Evolutionary conservation across 345 rosid genomes (phyloP), one percentile per base, ranked within the genome.

Genomic region (Limnanthes douglasii): DNA sequence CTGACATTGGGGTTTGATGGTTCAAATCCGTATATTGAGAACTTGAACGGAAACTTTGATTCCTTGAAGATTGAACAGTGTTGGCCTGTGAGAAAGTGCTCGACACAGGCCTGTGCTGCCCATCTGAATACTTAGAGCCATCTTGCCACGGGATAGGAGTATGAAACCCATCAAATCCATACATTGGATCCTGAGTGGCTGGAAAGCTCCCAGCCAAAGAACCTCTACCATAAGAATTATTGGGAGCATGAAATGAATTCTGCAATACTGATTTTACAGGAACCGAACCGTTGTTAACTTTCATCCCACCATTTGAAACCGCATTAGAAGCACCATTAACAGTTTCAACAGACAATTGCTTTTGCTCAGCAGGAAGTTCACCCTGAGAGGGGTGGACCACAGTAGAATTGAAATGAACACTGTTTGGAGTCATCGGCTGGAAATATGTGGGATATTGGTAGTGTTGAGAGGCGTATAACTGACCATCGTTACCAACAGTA

Each of bases 381-480:
- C 47, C 68, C 16, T 70, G 84, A 18, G 72, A 32, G 19, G 67
- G 56, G 16, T 70, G 46, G 32, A 60, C 45, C 7, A 56, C 72
- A 46, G 52, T 66, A 2, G 86, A 59, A 23, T 67, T 53, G 53
- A 62, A 77, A 2, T 81, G 69, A 11, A 58, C 67, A 53, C 66
- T 68, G 39, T 53, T 43, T 9, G 77, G 66, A 21, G 66, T 54
- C 51, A 62, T 37, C 0, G 93, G 86, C n/a, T n/a, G n/a, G 45
- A 75, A 78, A 53, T 54, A 82, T 36, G 57, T 50, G 31, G 97
- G 97, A 62, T 86, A 86, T 60, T 86, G 93, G 43, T 86, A 86
- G 39, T 86, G 88, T 60, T 82, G 97, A 37, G 77, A 75, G 18
- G 74, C 95, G 60, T 78, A 82, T 9, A 78, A 32, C 50, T 78